Conservation (phyloP, 768 basidiomycete genomes). For the Boletus rubroflammeus region DNA sequence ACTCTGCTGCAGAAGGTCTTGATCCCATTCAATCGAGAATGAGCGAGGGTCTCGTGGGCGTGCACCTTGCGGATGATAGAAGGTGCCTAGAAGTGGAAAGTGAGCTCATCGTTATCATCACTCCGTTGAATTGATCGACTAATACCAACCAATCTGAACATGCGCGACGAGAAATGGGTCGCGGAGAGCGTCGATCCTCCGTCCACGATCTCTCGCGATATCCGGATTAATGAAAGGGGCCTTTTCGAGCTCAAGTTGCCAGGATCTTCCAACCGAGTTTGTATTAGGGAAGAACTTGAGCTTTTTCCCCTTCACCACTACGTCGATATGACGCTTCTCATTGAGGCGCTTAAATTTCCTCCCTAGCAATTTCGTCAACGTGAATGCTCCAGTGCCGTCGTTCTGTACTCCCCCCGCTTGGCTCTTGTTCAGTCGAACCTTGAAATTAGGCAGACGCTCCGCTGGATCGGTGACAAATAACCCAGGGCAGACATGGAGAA, state of each 20-base stretch:
- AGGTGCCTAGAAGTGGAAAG: slow-evolving; percentile 18
- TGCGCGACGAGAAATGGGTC: slow-evolving; percentile 52
- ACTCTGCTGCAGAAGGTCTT: slow-evolving; percentile 42
- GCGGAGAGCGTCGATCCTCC: slow-evolving; percentile 42
- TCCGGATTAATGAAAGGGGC: slow-evolving; percentile 55
- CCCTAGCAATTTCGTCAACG: slow-evolving; percentile 34
- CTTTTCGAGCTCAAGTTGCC: slow-evolving; percentile 43
- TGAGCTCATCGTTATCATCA: background rate
- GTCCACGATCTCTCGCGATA: slow-evolving; percentile 46
- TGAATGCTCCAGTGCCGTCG: slow-evolving; percentile 44
- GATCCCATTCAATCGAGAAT: slow-evolving; percentile 73
- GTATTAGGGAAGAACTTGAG: slow-evolving; percentile 29
- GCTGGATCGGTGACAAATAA: slow-evolving; percentile 21
- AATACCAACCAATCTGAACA: slow-evolving; percentile 62
- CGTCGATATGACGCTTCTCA: slow-evolving; percentile 32
- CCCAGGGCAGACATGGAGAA: slow-evolving; percentile 46
- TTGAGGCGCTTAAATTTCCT: slow-evolving; percentile 46
- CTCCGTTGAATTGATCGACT: background rate
- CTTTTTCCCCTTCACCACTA: slow-evolving; percentile 41
- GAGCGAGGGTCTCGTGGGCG: slow-evolving; percentile 37
- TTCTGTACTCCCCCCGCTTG: slow-evolving; percentile 53
- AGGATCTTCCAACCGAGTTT: slow-evolving; percentile 3
- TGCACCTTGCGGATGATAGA: slow-evolving; percentile 26
- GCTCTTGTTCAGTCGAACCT: slow-evolving; percentile 49
- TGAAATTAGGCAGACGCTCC: slow-evolving; percentile 52